Percentiles rank a stretch among this genome's conserved stretches.
Conservation (phyloP, 2,329 filamentous ascomycete species). For the Scytalidium lignicola region DNA sequence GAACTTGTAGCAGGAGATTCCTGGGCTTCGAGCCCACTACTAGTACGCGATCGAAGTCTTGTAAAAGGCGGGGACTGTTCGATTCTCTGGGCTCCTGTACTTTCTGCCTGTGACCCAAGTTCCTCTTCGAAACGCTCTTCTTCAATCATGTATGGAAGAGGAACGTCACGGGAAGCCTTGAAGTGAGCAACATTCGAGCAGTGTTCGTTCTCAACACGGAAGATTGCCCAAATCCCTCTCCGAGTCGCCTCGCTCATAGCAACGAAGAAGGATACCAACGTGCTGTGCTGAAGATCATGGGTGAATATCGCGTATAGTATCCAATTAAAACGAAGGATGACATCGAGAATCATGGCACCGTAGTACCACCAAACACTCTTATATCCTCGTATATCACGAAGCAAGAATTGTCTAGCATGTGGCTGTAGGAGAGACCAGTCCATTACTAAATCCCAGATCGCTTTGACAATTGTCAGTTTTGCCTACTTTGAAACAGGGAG, state of each 20-base stretch:
- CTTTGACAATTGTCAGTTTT: slow-evolving; percentile 29
- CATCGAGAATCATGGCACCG: slow-evolving; percentile 73
- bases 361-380: slow-evolving; percentile 84
- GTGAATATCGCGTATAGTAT: slow-evolving; percentile 76
- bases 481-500: neutral
- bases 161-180: slow-evolving; percentile 83
- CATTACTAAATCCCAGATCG: slow-evolving; percentile 92
- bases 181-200: slow-evolving; percentile 87
- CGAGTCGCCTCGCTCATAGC: slow-evolving; percentile 75
- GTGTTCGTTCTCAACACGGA: slow-evolving; percentile 97
- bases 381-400: slow-evolving; percentile 76
- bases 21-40: slow-evolving; percentile 18
- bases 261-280: slow-evolving; percentile 74
- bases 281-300: slow-evolving; percentile 74
- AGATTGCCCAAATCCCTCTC: slow-evolving; percentile 83
- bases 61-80: slow-evolving; percentile 9
- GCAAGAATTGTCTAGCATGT: slow-evolving; percentile 58
- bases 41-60: slow-evolving; percentile 15
- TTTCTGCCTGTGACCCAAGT: slow-evolving; percentile 1
- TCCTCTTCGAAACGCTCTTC: slow-evolving; percentile 13
- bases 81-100: slow-evolving; percentile 10
- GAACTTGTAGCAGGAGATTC: slow-evolving; percentile 1
- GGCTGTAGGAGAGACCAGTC: slow-evolving; percentile 90
- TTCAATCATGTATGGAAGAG: slow-evolving; percentile 62
- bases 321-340: slow-evolving; percentile 87